Percentiles rank a stretch among this genome's conserved stretches.
phyloP scores from a whole-genome alignment of 805 yeast genomes.

The Starmerella asiatica region DNA sequence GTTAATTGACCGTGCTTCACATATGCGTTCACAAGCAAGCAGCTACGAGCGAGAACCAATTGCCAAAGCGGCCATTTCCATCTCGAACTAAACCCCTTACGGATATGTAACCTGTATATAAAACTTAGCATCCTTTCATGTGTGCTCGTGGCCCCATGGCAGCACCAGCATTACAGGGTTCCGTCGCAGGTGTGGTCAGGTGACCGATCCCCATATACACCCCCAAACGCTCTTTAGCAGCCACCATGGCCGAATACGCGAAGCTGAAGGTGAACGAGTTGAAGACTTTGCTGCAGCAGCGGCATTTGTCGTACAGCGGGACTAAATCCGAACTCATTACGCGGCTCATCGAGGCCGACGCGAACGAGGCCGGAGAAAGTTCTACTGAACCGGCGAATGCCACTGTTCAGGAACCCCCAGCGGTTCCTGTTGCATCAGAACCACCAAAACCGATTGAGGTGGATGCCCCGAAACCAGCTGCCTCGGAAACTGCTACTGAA shows the following conservation, averaged over 20 bases:
- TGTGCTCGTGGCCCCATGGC: no score
- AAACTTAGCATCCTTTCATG: no score
- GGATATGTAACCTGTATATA: no score
- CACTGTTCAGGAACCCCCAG: slow-evolving; percentile 6
- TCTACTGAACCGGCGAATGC: slow-evolving; percentile 2
- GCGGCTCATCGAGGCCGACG: slow-evolving; percentile 48
- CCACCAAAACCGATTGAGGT: slow-evolving; percentile 18
- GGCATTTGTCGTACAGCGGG: slow-evolving; percentile 58
- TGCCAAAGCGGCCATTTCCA: no score
- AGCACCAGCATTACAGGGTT: no score
- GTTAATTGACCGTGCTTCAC: no score
- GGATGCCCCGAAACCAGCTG: slow-evolving; percentile 19
- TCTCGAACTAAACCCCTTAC: no score
- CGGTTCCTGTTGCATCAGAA: slow-evolving; percentile 4
- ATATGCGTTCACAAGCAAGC: no score
- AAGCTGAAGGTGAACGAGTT: slow-evolving; percentile 54
- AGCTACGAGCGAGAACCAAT: no score
- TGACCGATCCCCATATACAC: no score
- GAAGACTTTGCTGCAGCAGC: slow-evolving; percentile 57
- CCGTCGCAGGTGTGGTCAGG: no score
- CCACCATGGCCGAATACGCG: slow-evolving; percentile 9
- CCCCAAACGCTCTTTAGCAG: no score
- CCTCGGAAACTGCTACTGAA: slow-evolving; percentile 16
- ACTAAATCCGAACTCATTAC: slow-evolving; percentile 65
- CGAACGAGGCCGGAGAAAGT: slow-evolving; percentile 2